phyloP scores from a whole-genome alignment of 2,329 filamentous ascomycete genomes.

The Pezicula neosporulosa region DNA sequence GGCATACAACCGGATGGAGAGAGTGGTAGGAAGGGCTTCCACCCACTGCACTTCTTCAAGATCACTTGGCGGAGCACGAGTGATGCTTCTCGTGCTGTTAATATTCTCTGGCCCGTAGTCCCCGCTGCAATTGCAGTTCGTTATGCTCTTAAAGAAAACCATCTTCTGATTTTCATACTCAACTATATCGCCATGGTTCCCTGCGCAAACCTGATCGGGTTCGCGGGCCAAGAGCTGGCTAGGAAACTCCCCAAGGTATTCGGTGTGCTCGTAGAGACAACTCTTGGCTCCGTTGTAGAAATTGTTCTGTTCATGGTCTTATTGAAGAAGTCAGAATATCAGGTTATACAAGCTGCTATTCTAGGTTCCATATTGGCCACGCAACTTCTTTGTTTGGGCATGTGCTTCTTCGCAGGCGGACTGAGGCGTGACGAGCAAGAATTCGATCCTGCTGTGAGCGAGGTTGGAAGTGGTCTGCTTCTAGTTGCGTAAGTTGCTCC shows the following conservation, averaged over 20 bases:
- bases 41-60: slow-evolving; percentile 59
- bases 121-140: slow-evolving; percentile 66
- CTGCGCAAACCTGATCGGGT: slow-evolving; percentile 71
- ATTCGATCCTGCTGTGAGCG: slow-evolving; percentile 73
- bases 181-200: slow-evolving; percentile 78
- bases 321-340: slow-evolving; percentile 50
- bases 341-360: slow-evolving; percentile 81
- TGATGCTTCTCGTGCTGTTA: slow-evolving; percentile 60
- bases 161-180: slow-evolving; percentile 64
- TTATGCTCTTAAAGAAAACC: slow-evolving; percentile 50
- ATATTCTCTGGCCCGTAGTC: slow-evolving; percentile 72
- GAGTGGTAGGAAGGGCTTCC: slow-evolving; percentile 63
- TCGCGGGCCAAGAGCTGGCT: slow-evolving; percentile 68
- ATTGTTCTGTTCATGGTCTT: slow-evolving; percentile 81
- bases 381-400: slow-evolving; percentile 72
- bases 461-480: slow-evolving; percentile 74
- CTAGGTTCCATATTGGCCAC: slow-evolving; percentile 81
- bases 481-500: slow-evolving; percentile 67
- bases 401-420: slow-evolving; percentile 78
- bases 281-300: slow-evolving; percentile 73
- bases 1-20: slow-evolving; percentile 53
- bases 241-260: slow-evolving; percentile 73
- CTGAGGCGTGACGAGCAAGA: slow-evolving; percentile 62
- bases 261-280: slow-evolving; percentile 59
- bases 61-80: slow-evolving; percentile 64